Evolutionary conservation across 2,329 filamentous ascomycete species (phyloP), one percentile per base, ranked within the genome.

Genomic region (Davidsoniella eucalypti): DNA sequence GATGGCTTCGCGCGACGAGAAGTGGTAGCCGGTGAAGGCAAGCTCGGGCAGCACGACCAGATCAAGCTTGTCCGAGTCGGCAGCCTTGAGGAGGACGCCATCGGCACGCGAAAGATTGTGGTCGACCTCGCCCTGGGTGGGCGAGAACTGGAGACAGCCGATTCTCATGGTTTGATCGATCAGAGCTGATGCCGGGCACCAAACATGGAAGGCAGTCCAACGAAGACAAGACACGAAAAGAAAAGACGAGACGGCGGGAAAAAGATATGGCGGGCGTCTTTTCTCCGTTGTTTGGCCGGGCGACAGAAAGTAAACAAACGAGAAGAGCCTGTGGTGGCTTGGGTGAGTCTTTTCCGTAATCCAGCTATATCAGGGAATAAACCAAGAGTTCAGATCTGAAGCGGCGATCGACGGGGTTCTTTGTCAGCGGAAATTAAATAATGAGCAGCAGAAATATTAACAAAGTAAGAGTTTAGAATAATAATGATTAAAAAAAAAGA

Each of bases 11-110:
- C 85, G 61, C 0, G 79, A 82, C 40, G 74, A 72, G 66, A 88
- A 90, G 61, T 87, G 87, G 67, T 88, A 92, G 26, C 85, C 81
- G 52, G 77, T 73, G 59, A 90, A 87, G 1, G 84, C 82, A 61
- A 90, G 66, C 60, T 90, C 85, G 0, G 85, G 84, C 0, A 90
- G 65, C 0, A 90, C 76, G 0, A 92, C 67, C 26, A 88, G 69
- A 59, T 87, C 82, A 14, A 51, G 26, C 14, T 48, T 42, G 18
- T 46, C 40, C n/a, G 40, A 23, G 16, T 54, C 52, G 8, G 52
- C 18, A 18, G 51, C 44, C 39, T 54, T 54, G 1, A 88, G 44
- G 9, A 90, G 65, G 3, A 88, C 69, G 0, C 69, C 63, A 55
- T 87, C 78, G 54, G 84, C 84, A 16, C 72, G 72, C 55, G 72